These are phyloP conservation scores for Aristolochia fimbriata DNA, from an alignment of 164 flowering plant species.

Conservation along the genomic window DNA sequence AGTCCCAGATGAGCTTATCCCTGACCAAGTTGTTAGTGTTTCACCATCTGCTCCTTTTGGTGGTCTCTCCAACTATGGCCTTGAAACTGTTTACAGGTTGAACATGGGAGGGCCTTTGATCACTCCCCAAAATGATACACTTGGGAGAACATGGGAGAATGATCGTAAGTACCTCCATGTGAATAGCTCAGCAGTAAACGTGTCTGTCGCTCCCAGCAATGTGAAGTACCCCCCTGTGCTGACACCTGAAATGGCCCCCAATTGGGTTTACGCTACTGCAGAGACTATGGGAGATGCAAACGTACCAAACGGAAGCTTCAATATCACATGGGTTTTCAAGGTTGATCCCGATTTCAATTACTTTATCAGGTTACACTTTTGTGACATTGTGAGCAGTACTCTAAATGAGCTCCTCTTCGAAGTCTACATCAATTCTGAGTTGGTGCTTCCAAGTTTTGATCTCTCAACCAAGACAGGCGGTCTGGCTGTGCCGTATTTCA, in stretches of 20 bases:
- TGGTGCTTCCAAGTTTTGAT: conserved; percentile 45
- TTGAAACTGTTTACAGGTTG: conserved; percentile 25
- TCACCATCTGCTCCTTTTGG: conserved; percentile 9
- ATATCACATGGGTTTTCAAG: conserved; percentile 75
- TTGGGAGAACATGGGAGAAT: conserved; percentile 33
- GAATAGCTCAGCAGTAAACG: conserved; percentile 17
- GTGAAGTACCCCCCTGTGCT: conserved; percentile 27
- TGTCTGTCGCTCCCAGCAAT: conserved; percentile 8
- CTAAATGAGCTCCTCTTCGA: conserved; percentile 56
- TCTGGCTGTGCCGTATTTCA: conserved; percentile 49
- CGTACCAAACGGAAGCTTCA: conserved; percentile 47
- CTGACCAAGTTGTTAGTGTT: conserved; percentile 16
- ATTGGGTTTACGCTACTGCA: conserved; percentile 79
- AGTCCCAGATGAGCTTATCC: conserved; percentile 23
- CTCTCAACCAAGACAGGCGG: conserved; percentile 40
- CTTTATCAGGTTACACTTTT: conserved; percentile 72
- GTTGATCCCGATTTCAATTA: conserved; percentile 65
- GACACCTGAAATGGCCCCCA: conserved; percentile 66
- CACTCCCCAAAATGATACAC: conserved; percentile 28
- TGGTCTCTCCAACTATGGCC: conserved; percentile 19
- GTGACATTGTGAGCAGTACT: conserved; percentile 66
- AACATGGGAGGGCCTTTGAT: conserved; percentile 35
- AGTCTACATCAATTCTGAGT: conserved; percentile 40
- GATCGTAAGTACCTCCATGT: conserved; percentile 24
- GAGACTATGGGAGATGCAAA: conserved; percentile 56